These are phyloP conservation scores for Penicillium sp. DNA, from an alignment of 2,329 filamentous ascomycete genomes.

Conservation along the genomic window DNA sequence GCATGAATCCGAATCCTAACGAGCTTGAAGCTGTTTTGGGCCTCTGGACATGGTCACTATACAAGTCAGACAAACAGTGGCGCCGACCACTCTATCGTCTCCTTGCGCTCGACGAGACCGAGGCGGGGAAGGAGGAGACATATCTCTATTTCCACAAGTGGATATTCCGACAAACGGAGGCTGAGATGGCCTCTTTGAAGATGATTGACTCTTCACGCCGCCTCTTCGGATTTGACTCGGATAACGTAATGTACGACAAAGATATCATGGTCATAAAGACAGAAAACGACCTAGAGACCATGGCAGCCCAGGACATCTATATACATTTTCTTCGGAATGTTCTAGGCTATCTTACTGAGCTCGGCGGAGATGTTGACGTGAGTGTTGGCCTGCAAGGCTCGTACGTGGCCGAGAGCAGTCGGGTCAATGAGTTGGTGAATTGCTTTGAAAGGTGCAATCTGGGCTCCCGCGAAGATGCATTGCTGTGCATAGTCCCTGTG, in stretches of 20 bases:
- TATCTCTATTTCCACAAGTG: slow-evolving; percentile 33
- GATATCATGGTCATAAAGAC: slow-evolving; percentile 26
- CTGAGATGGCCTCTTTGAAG: slow-evolving; percentile 18
- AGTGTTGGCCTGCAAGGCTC: slow-evolving; percentile 10
- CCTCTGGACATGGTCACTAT: slow-evolving; percentile 33
- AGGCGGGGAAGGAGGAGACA: slow-evolving; percentile 22
- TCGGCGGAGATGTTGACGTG: slow-evolving; percentile 20
- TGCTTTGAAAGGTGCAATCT: slow-evolving; percentile 25
- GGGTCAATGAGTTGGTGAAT: slow-evolving; percentile 23
- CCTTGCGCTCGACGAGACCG: slow-evolving; percentile 19
- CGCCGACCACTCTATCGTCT: slow-evolving; percentile 18
- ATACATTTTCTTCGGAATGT: slow-evolving; percentile 27
- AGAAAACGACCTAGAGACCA: slow-evolving; percentile 21
- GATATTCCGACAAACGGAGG: slow-evolving; percentile 29
- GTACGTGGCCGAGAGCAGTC: slow-evolving; percentile 18
- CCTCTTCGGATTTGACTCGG: slow-evolving; percentile 22
- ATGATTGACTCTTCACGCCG: slow-evolving; percentile 16
- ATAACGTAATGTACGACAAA: slow-evolving; percentile 4
- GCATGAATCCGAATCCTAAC: slow-evolving; percentile 14
- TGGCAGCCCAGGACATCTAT: slow-evolving; percentile 38
- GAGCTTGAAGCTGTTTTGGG: slow-evolving; percentile 35
- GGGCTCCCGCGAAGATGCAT: slow-evolving; percentile 32
- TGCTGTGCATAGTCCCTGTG: slow-evolving; percentile 33
- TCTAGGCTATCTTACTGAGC: slow-evolving; percentile 5
- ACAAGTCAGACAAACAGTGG: slow-evolving; percentile 21